A percentile compares a stretch with the other conserved stretches of the same genome.
Evolutionary conservation across 179 eudicot genomes (phyloP).

Genomic region (Drosera spatulata): DNA sequence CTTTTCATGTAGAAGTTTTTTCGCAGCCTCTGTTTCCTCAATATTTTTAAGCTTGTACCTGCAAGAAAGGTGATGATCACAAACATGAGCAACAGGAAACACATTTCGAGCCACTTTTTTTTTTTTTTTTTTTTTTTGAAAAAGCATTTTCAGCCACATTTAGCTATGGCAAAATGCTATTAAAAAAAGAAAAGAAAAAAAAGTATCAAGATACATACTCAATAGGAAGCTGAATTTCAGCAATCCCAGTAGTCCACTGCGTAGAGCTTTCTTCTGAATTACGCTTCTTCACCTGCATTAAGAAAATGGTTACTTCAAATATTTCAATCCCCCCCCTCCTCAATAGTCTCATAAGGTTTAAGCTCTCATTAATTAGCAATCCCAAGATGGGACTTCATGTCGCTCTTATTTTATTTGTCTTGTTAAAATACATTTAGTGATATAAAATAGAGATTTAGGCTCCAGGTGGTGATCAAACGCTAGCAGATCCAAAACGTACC

Average conservation of each 20-base stretch:
- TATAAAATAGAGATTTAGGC: too few relatives aligned
- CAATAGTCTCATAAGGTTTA: too few relatives aligned
- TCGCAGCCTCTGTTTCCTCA: constrained; percentile 98
- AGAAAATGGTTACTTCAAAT: background rate
- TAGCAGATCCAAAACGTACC: too few relatives aligned
- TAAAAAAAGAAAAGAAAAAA: background rate
- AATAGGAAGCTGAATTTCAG: constrained; percentile 94
- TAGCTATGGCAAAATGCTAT: background rate
- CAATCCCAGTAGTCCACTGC: constrained; percentile 99
- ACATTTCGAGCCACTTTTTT: background rate
- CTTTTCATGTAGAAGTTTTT: constrained; percentile 91
- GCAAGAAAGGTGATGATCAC: constrained; percentile 7
- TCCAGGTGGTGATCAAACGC: too few relatives aligned
- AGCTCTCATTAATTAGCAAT: too few relatives aligned
- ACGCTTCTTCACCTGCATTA: constrained; percentile 63
- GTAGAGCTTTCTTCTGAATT: constrained; percentile 94
- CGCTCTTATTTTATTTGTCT: too few relatives aligned
- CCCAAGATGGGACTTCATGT: too few relatives aligned
- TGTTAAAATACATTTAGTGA: too few relatives aligned
- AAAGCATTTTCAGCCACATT: constrained; percentile 1
- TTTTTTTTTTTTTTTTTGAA: background rate
- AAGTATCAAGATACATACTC: constrained; percentile 40
- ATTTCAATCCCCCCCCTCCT: too few relatives aligned
- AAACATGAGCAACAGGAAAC: background rate
- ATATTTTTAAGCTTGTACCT: constrained; percentile 87